These are phyloP conservation scores for Erythrophleum fordii DNA, from an alignment of 306 rosid species.

Conservation along the genomic window DNA sequence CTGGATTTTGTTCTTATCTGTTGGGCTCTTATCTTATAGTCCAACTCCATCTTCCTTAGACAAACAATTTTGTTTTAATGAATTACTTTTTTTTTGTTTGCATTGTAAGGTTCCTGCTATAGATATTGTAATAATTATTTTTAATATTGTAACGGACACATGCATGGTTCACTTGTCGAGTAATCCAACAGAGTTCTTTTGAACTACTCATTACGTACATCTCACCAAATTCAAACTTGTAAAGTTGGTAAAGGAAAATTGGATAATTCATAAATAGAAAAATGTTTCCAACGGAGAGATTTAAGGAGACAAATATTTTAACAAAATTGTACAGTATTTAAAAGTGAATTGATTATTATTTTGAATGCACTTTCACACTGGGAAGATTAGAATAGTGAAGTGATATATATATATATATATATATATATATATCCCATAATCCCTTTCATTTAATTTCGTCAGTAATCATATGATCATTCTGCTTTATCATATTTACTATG, in stretches of 20 bases:
- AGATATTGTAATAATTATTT: not conserved
- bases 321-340: too few species aligned
- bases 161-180: not conserved
- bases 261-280: not conserved
- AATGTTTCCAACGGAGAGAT: not conserved
- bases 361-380: too few species aligned
- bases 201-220: not conserved
- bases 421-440: too few species aligned
- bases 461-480: too few species aligned
- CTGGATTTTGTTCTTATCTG: not conserved
- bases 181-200: not conserved
- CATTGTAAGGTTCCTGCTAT: too few species aligned
- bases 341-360: too few species aligned
- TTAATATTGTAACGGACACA: too few species aligned
- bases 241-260: not conserved
- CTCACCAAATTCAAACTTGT: not conserved
- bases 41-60: not conserved
- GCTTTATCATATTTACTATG: too few species aligned
- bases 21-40: not conserved
- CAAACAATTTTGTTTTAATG: not conserved
- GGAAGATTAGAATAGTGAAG: too few species aligned
- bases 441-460: too few species aligned
- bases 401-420: too few species aligned
- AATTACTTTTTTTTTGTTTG: too few species aligned
- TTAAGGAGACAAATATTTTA: not conserved